Evolutionary conservation across 2,329 filamentous ascomycete genomes (phyloP).

Genomic region (Hymenoscyphus repandus): DNA sequence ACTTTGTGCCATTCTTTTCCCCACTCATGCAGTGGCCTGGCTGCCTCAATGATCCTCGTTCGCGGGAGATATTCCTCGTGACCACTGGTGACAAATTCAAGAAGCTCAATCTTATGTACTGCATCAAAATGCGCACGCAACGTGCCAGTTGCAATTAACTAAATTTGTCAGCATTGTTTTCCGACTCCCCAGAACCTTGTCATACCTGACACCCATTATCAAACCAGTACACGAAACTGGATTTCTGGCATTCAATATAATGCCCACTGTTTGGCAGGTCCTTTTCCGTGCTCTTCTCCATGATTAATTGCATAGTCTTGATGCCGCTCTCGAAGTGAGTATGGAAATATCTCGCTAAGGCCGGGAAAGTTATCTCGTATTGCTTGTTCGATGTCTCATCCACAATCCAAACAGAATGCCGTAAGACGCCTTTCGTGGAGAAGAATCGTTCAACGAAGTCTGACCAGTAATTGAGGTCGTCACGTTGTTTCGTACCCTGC

Average conservation of each 20-base stretch:
- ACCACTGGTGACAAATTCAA: conserved; percentile 72
- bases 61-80: conserved; percentile 84
- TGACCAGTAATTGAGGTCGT: conserved; percentile 73
- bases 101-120: conserved; percentile 73
- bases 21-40: conserved; percentile 58
- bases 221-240: conserved; percentile 87
- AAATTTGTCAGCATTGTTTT: conserved; percentile 25
- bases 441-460: conserved; percentile 78
- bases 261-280: conserved; percentile 58
- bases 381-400: conserved; percentile 64
- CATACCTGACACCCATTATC: conserved; percentile 75
- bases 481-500: conserved; percentile 53
- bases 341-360: conserved; percentile 82
- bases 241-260: conserved; percentile 69
- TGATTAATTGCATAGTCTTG: conserved; percentile 76
- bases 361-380: conserved; percentile 79
- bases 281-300: conserved; percentile 62
- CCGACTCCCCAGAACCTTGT: conserved; percentile 15
- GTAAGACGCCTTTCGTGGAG: conserved; percentile 68
- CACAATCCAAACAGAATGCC: conserved; percentile 60
- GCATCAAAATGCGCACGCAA: conserved; percentile 75
- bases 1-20: conserved; percentile 59
- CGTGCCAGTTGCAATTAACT: conserved; percentile 74
- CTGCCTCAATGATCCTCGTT: conserved; percentile 54
- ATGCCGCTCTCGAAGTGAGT: conserved; percentile 86